phyloP scores from a whole-genome alignment of 2,329 filamentous ascomycete species.

The Incumbomyces delicatus region DNA sequence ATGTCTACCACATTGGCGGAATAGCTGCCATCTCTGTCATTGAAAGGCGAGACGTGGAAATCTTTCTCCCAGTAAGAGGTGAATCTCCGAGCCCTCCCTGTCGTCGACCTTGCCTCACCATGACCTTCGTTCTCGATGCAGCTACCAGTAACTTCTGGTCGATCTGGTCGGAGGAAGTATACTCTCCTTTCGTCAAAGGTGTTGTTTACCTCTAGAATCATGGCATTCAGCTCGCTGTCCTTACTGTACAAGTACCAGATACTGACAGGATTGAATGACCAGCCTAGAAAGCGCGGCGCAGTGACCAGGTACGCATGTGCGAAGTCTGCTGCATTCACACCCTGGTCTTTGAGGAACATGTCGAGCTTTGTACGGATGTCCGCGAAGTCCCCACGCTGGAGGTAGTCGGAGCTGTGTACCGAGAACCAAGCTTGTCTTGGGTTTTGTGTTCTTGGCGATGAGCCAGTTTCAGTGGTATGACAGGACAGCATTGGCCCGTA shows the following conservation, averaged over 20 bases:
- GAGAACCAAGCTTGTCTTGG: constrained; percentile 12
- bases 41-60: constrained; percentile 70
- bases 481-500: constrained; percentile 28
- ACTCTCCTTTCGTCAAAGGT: too few species aligned
- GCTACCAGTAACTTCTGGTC: too few species aligned
- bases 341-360: constrained; percentile 48
- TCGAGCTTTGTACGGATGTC: constrained; percentile 52
- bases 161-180: too few species aligned
- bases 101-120: constrained; percentile 23
- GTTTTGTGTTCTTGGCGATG: constrained; percentile 53
- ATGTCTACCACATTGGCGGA: constrained; percentile 43
- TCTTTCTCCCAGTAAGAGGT: constrained; percentile 55
- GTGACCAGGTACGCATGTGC: constrained; percentile 56
- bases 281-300: constrained; percentile 57
- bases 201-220: constrained; percentile 35
- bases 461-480: constrained; percentile 51
- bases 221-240: constrained; percentile 48
- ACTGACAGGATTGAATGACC: constrained; percentile 65
- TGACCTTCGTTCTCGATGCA: too few species aligned
- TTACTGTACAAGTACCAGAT: constrained; percentile 68
- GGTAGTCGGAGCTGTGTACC: too few species aligned
- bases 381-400: constrained; percentile 36
- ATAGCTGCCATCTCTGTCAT: constrained; percentile 49
- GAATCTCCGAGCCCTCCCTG: constrained; percentile 39
- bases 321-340: constrained; percentile 52